Evolutionary conservation across 2,329 filamentous ascomycete species (phyloP), one percentile per base, ranked within the genome.

Genomic region (Botrytis byssoidea): DNA sequence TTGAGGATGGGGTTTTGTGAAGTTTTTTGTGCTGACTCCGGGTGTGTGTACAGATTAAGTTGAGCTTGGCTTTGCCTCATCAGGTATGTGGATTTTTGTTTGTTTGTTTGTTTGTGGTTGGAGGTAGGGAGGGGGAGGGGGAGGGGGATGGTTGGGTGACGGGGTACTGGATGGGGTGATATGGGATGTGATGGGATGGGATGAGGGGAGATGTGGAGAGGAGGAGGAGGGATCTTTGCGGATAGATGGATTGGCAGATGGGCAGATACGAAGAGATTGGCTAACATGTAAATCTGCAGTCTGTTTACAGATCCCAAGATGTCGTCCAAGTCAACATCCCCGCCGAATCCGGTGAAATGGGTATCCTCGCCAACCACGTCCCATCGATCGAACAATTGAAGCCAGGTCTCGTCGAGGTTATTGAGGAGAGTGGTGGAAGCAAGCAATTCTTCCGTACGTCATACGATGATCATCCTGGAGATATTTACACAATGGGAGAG

Each of bases 361-460:
- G 96, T 92, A 92, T 99, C 81, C 92, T 99, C 83, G 96, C 96
- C 84, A 97, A 96, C 89, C 96, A 99, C 90, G 96, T 99, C 81
- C 95, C 96, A 78, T 94, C 95, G 76, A 98, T 99, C 83, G 96
- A 99, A 89, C 96, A 99, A 89, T 89, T 99, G 85, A 97, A 97
- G 90, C 95, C 96, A 76, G 96, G 96, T 82, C 86, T 98, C 79
- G 89, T 99, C 79, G 95, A 98, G 88, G 89, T 99, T 82, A 90
- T 98, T 79, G 95, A 98, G 88, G 96, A 99, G 89, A 89, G 86
- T 82, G 93, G 94, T 82, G 88, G 88, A 83, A 87, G 84, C 92
- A 99, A 99, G 91, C 93, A 97, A 86, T 99, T 96, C 88, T 99
- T 99, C 92, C 89, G 95, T 97, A 93, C 81, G 94, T 91, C 63